phyloP scores from a whole-genome alignment of 1,139 yeast species.

The Diutina mesorugosa region DNA sequence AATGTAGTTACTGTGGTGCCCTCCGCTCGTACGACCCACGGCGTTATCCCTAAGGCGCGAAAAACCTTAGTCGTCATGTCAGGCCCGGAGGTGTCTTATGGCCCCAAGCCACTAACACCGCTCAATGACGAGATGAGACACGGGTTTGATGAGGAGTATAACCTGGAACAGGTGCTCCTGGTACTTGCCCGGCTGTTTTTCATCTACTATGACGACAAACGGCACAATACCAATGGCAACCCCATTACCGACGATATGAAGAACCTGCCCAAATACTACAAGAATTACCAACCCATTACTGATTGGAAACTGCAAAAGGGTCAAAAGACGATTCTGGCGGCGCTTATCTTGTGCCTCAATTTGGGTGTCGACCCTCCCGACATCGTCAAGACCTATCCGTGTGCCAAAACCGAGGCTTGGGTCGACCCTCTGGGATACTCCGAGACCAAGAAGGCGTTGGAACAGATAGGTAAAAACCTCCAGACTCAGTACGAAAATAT shows the following conservation, averaged over 20 bases:
- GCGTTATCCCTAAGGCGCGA: not conserved
- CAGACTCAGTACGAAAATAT: constrained; percentile 85
- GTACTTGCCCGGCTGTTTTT: constrained; percentile 60
- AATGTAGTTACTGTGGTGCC: too few species aligned
- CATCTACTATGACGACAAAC: constrained; percentile 76
- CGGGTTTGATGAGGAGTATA: constrained; percentile 65
- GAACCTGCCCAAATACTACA: constrained; percentile 25
- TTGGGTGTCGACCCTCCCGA: constrained; percentile 98
- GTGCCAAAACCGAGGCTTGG: constrained; percentile 91
- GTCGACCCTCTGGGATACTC: constrained; percentile 76
- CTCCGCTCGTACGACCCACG: not conserved
- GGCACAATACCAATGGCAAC: constrained; percentile 84
- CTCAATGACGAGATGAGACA: constrained; percentile 54
- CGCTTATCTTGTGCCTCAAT: constrained; percentile 77
- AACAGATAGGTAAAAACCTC: constrained; percentile 76
- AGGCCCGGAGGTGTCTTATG: not conserved
- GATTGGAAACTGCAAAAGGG: constrained; percentile 92
- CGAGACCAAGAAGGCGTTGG: constrained; percentile 86
- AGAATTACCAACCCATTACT: constrained; percentile 53
- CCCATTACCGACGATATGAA: constrained; percentile 54
- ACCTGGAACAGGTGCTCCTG: constrained; percentile 51
- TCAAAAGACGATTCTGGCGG: constrained; percentile 92
- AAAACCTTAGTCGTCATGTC: not conserved
- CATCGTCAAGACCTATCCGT: constrained; percentile 83
- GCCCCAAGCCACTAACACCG: constrained; percentile 20